Percentiles rank a stretch among this genome's conserved stretches.
Evolutionary conservation across 768 basidiomycete species (phyloP).

Genomic region (Hericium erinaceus): DNA sequence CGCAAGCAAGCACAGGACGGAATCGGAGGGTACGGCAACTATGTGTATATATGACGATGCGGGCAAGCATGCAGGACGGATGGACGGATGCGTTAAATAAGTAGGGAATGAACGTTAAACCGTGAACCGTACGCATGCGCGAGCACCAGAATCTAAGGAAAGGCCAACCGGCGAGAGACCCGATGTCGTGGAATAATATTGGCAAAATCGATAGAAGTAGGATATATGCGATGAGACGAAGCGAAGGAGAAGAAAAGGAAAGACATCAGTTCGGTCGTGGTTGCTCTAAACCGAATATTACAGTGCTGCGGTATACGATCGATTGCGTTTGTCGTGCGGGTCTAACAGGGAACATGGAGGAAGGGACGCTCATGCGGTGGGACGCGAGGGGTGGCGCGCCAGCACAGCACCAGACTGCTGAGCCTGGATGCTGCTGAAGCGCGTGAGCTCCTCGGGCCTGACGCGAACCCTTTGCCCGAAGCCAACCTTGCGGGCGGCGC

Average conservation of each 20-base stretch:
- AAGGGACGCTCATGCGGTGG: conserved; percentile 21
- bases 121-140: background rate
- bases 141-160: background rate
- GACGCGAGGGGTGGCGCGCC: conserved; percentile 62
- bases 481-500: conserved; percentile 81
- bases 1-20: no score
- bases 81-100: no score
- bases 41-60: no score
- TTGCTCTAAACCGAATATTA: background rate
- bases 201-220: background rate
- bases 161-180: background rate
- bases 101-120: background rate
- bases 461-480: conserved; percentile 74
- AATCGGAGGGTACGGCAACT: no score
- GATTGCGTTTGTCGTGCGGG: no score
- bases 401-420: conserved; percentile 67
- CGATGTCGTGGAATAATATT: background rate
- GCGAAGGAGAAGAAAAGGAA: background rate
- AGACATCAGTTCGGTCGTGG: background rate
- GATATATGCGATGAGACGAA: background rate
- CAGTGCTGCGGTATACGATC: background rate
- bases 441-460: conserved; percentile 77
- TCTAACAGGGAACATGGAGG: background rate
- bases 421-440: conserved; percentile 84
- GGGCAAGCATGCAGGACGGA: no score